phyloP scores from a whole-genome alignment of 1,284 basidiomycete species.

The Cutaneotrichosporon cavernicola region DNA sequence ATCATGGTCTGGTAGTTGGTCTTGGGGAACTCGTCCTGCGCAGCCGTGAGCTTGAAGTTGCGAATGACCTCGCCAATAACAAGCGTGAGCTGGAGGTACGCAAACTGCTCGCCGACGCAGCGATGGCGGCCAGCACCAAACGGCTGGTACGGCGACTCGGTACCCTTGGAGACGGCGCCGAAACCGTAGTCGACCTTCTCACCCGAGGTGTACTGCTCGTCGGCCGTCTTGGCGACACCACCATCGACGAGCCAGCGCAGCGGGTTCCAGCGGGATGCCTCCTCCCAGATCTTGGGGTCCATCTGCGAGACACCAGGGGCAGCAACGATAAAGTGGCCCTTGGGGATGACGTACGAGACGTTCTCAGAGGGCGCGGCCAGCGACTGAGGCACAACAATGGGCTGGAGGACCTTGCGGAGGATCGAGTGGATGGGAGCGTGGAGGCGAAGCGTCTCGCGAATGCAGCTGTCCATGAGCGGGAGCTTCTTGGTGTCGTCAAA shows the following conservation, averaged over 20 bases:
- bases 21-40: constrained; percentile 63
- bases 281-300: constrained; percentile 80
- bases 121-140: constrained; percentile 95
- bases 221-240: constrained; percentile 72
- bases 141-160: constrained; percentile 86
- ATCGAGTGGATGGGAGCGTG: constrained; percentile 85
- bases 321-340: constrained; percentile 87
- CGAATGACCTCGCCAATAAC: constrained; percentile 79
- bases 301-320: constrained; percentile 85
- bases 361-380: constrained; percentile 74
- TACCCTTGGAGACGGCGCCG: constrained; percentile 88
- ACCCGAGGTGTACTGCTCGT: constrained; percentile 67
- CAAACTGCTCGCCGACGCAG: constrained; percentile 64
- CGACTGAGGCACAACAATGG: constrained; percentile 77
- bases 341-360: constrained; percentile 76
- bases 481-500: constrained; percentile 84
- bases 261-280: constrained; percentile 73
- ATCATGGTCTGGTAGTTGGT: constrained; percentile 86
- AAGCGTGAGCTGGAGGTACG: constrained; percentile 83
- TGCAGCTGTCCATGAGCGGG: constrained; percentile 81
- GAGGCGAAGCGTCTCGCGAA: constrained; percentile 87
- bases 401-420: constrained; percentile 79
- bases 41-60: constrained; percentile 70
- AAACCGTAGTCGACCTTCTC: constrained; percentile 96
- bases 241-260: constrained; percentile 78